Evolutionary conservation across 2,329 filamentous ascomycete species (phyloP), one percentile per base, ranked within the genome.

Genomic region (Curvularia hawaiiensis): DNA sequence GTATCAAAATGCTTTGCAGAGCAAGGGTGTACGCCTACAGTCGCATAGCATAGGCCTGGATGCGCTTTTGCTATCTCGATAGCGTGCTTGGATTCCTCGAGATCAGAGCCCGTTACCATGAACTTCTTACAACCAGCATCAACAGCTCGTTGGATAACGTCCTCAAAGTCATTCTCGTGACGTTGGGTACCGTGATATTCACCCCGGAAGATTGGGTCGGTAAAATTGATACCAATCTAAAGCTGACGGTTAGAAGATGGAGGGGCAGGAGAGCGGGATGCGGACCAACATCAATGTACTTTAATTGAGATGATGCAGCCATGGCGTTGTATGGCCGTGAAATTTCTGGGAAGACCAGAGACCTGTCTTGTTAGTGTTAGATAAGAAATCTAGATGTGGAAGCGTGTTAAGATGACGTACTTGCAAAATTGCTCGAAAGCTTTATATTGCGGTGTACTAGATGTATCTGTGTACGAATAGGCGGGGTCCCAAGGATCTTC

Each of bases 11-110:
- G 86, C 61, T 89, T 86, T 65, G 90, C 91, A 62, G 87, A 90
- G 78, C 95, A 99, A 14, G 95, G 95, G 74, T 99, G 95, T 43
- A 99, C 92, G 62, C 95, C 95, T 10, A 96, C 88, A 1, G 95
- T 99, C 22, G 90, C 88, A 76, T 92, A 99, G 70, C 96, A 92
- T 33, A 87, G 84, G 20, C 89, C 90, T 22, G 92, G 87, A 72
- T 94, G 88, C 64, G 89, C 82, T 66, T 86, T 82, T 3, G 92
- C 88, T 28, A 98, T 82, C 43, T 88, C 79, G 10, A 97, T 79
- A 0, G 92, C 92, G 62, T 90, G 85, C 61, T 85, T 79, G 2
- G 91, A 93, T 75, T 93, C 92, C 50, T 82, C 80, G 49, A 98
- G 83, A 72, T 95, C 91, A 1, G 92, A 97, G 20, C 95, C 95